phyloP scores from a whole-genome alignment of 2,329 filamentous ascomycete genomes.

The Xylaria sp. region DNA sequence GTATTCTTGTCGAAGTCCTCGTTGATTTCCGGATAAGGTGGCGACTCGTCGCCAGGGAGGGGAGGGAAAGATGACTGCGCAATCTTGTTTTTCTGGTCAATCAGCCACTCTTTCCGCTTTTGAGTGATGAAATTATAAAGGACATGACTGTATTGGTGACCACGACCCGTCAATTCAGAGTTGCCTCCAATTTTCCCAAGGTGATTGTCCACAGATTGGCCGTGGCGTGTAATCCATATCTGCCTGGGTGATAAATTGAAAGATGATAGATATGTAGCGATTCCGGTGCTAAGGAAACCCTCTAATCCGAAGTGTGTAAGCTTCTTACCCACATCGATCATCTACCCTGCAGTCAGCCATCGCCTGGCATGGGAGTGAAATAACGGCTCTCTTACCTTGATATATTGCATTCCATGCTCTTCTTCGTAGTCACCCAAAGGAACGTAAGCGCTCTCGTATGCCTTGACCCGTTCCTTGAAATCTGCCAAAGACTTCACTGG shows the following conservation, averaged over 20 bases:
- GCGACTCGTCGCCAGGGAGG: slow-evolving; percentile 88
- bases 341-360: slow-evolving; percentile 60
- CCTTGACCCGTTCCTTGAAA: slow-evolving; percentile 90
- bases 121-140: slow-evolving; percentile 85
- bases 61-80: slow-evolving; percentile 87
- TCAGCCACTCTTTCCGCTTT: slow-evolving; percentile 83
- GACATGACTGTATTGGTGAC: slow-evolving; percentile 80
- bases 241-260: slow-evolving; percentile 96
- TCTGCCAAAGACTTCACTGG: slow-evolving; percentile 85
- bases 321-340: slow-evolving; percentile 97
- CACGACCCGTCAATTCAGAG: slow-evolving; percentile 80
- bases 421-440: slow-evolving; percentile 93
- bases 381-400: slow-evolving; percentile 66
- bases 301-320: slow-evolving; percentile 89
- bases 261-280: slow-evolving; percentile 93
- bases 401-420: slow-evolving; percentile 89
- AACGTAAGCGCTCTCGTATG: slow-evolving; percentile 94
- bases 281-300: slow-evolving; percentile 91
- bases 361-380: background rate
- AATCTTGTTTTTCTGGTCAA: slow-evolving; percentile 82
- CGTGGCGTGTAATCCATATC: slow-evolving; percentile 98
- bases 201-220: slow-evolving; percentile 89
- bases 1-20: slow-evolving; percentile 84
- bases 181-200: slow-evolving; percentile 91
- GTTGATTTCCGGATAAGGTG: slow-evolving; percentile 88